Evolutionary conservation across 306 rosid species (phyloP).

Genomic region (Dryas drummondii): DNA sequence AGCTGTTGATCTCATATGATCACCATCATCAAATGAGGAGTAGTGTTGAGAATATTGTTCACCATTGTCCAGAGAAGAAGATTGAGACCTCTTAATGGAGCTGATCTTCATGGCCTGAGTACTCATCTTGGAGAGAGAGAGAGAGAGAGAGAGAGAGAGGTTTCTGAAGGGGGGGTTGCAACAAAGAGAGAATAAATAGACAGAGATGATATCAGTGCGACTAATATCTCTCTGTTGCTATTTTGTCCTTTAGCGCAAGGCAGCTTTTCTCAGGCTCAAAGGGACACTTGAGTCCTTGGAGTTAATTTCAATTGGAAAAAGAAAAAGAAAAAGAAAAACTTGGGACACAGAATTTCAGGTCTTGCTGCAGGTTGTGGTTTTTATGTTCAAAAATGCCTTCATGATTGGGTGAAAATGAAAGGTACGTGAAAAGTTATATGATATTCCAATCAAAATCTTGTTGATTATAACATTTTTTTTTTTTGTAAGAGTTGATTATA

Average conservation of each 20-base stretch:
- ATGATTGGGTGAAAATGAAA: conserved; percentile 74
- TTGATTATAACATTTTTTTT: too few species aligned
- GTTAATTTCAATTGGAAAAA: conserved; percentile 51
- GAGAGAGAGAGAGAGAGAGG: conserved; percentile 8
- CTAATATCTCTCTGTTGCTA: background rate
- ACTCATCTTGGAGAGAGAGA: background rate
- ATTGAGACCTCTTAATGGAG: conserved; percentile 27
- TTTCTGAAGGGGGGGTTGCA: too few species aligned
- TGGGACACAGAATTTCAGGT: conserved; percentile 54
- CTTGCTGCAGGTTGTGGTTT: conserved; percentile 9
- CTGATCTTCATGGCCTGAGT: conserved; percentile 28
- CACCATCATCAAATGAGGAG: background rate
- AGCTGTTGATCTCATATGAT: too few species aligned
- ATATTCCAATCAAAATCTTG: too few species aligned
- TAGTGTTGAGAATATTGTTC: background rate
- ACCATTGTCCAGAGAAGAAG: conserved; percentile 32
- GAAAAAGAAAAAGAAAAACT: conserved; percentile 54
- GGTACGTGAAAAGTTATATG: conserved; percentile 8
- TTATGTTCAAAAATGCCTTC: conserved; percentile 50
- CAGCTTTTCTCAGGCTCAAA: conserved; percentile 47
- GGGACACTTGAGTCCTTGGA: conserved; percentile 58
- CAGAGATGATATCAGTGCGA: background rate
- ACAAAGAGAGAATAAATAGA: background rate
- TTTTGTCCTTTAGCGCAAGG: conserved; percentile 35
- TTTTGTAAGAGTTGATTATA: too few species aligned